These are phyloP conservation scores for Saccharomycopsis schoenii DNA, from an alignment of 805 yeast genomes.

Conservation along the genomic window DNA sequence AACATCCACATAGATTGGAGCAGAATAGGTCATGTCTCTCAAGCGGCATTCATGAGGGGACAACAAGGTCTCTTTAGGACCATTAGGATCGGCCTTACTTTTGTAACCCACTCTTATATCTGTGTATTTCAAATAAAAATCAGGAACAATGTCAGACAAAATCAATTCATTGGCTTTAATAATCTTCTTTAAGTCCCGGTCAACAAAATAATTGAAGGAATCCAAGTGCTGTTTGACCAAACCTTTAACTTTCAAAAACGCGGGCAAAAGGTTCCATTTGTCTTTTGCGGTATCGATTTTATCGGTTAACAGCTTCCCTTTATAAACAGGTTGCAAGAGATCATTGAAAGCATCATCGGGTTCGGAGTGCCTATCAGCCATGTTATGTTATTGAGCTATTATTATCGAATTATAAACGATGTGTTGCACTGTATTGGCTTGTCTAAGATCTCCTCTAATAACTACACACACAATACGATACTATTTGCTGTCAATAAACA, in stretches of 20 bases:
- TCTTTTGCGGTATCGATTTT: conserved; percentile 86
- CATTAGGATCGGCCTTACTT: conserved; percentile 8
- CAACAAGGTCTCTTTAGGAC: conserved; percentile 45
- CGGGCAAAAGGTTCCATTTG: conserved; percentile 95
- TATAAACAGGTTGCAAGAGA: conserved; percentile 67
- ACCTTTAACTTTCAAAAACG: conserved; percentile 91
- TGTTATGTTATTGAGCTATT: not conserved
- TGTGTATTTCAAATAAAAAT: conserved; percentile 82
- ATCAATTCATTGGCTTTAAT: conserved; percentile 84
- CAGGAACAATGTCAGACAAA: conserved; percentile 93
- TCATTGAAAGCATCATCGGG: conserved; percentile 63
- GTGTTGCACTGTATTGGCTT: no score
- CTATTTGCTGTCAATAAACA: no score
- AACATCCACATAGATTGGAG: conserved; percentile 93
- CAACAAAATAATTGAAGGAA: conserved; percentile 95
- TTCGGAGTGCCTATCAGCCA: conserved; percentile 14
- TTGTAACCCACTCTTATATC: conserved; percentile 87
- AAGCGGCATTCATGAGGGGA: conserved; percentile 95
- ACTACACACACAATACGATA: no score
- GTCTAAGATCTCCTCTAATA: no score
- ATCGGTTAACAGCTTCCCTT: conserved; percentile 81
- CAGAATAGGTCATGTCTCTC: conserved; percentile 88
- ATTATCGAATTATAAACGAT: not conserved
- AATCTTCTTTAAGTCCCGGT: conserved; percentile 85
- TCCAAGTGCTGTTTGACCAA: conserved; percentile 95